phyloP scores from a whole-genome alignment of 1,284 basidiomycete genomes.

The Hemileia vastatrix region DNA sequence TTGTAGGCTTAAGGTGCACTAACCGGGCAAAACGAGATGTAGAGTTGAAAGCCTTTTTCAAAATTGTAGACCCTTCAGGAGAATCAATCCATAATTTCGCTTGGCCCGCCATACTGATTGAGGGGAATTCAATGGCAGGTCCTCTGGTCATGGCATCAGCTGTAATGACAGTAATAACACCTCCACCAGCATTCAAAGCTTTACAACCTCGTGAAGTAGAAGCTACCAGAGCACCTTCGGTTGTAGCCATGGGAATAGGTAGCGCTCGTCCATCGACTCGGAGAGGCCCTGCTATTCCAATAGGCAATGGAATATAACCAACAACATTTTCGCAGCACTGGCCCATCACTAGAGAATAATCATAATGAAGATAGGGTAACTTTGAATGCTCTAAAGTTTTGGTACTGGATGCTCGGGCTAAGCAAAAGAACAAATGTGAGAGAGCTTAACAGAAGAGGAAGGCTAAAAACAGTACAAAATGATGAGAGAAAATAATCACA shows the following conservation, averaged over 20 bases:
- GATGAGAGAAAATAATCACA: conserved; percentile 41
- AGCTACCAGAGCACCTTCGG: conserved; percentile 94
- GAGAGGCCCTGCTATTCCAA: conserved; percentile 93
- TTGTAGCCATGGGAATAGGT: conserved; percentile 98
- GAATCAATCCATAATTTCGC: conserved; percentile 85
- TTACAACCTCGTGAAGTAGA: conserved; percentile 97
- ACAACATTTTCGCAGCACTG: conserved; percentile 99
- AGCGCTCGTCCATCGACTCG: conserved; percentile 75
- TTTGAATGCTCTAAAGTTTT: conserved; percentile 74
- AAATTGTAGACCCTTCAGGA: conserved; percentile 62
- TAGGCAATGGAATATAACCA: conserved; percentile 89
- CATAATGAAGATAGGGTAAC: conserved; percentile 75
- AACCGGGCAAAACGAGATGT: conserved; percentile 83
- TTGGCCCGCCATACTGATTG: conserved; percentile 63
- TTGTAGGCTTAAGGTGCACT: conserved; percentile 67
- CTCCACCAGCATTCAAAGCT: conserved; percentile 89
- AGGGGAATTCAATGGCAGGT: conserved; percentile 92
- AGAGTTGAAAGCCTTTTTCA: conserved; percentile 83
- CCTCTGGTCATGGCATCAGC: conserved; percentile 97
- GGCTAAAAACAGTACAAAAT: background rate
- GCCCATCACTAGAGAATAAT: conserved; percentile 87
- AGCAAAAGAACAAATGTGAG: background rate
- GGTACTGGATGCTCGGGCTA: conserved; percentile 67
- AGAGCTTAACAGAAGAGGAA: background rate
- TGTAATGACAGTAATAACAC: conserved; percentile 84